Conservation (phyloP, 495 filamentous ascomycete genomes). For the Penicillium pulvis region DNA sequence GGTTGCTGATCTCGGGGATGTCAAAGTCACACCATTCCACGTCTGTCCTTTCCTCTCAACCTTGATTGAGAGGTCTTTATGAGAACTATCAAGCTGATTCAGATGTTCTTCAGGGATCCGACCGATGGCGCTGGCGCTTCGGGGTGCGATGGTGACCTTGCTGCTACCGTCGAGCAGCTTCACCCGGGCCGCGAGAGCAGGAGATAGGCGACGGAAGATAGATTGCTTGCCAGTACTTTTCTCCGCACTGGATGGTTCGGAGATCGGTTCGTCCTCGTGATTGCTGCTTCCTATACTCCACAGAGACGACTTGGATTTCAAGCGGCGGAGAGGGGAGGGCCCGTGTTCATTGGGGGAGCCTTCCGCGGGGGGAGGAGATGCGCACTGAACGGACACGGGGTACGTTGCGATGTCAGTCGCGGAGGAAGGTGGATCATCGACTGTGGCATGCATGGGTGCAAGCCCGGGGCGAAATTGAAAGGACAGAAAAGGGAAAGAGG, state of each 20-base stretch:
- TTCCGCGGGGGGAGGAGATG: slow-evolving; percentile 36
- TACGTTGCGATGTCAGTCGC: slow-evolving; percentile 33
- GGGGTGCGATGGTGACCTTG: slow-evolving; percentile 42
- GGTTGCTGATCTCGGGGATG: slow-evolving; percentile 19
- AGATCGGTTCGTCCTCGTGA: slow-evolving; percentile 35
- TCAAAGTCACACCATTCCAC: slow-evolving; percentile 53
- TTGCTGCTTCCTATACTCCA: slow-evolving; percentile 44
- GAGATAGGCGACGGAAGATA: slow-evolving; percentile 56
- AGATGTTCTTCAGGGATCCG: slow-evolving; percentile 75
- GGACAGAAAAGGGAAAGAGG: slow-evolving; percentile 15
- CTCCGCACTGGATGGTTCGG: slow-evolving; percentile 27
- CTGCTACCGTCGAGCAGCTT: slow-evolving; percentile 67
- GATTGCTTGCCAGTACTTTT: slow-evolving; percentile 35
- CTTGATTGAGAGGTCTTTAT: slow-evolving; percentile 57
- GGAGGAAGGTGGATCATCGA: slow-evolving; percentile 34
- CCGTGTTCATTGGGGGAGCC: slow-evolving; percentile 37
- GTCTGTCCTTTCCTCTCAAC: slow-evolving; percentile 63
- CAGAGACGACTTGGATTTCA: slow-evolving; percentile 48
- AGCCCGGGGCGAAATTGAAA: slow-evolving; percentile 23
- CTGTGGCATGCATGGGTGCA: slow-evolving; percentile 48
- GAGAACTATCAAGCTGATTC: slow-evolving; percentile 63
- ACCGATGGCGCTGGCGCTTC: slow-evolving; percentile 56
- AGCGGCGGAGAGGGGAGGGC: slow-evolving; percentile 35
- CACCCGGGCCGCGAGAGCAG: slow-evolving; percentile 75
- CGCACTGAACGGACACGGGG: slow-evolving; percentile 32